Conservation (phyloP, 2,329 filamentous ascomycete species). For the Colletotrichum abscissum region DNA sequence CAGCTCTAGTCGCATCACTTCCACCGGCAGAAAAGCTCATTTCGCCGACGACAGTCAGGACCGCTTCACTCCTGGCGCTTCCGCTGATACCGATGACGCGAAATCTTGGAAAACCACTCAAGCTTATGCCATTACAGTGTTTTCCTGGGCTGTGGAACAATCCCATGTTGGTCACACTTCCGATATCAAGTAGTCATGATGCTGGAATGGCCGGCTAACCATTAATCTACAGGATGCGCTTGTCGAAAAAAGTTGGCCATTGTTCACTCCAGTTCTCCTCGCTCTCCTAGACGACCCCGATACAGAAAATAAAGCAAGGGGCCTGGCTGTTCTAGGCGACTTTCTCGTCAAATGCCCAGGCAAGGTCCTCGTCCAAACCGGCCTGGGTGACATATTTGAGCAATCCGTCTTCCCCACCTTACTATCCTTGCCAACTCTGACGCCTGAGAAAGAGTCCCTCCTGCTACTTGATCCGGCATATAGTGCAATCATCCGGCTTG, state of each 20-base stretch:
- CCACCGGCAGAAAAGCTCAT: conserved; percentile 65
- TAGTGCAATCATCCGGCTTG: conserved; percentile 71
- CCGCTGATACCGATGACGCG: conserved; percentile 38
- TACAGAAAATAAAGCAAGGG: conserved; percentile 62
- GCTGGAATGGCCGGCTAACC: conserved; percentile 22
- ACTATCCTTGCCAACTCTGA: conserved; percentile 81
- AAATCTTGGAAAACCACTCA: conserved; percentile 69
- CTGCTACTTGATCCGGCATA: conserved; percentile 74
- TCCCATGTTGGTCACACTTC: conserved; percentile 56
- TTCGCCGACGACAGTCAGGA: conserved; percentile 49
- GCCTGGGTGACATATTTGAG: conserved; percentile 75
- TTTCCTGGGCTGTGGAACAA: conserved; percentile 69
- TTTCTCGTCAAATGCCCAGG: conserved; percentile 68
- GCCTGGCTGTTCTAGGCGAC: conserved; percentile 62
- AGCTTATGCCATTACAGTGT: conserved; percentile 45
- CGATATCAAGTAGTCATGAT: too few species aligned
- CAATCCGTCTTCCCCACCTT: conserved; percentile 78
- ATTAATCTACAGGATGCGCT: conserved; percentile 47
- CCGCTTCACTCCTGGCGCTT: neutral
- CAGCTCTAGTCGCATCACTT: conserved; percentile 64
- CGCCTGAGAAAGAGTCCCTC: conserved; percentile 77
- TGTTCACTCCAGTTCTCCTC: conserved; percentile 77
- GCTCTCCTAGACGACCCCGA: conserved; percentile 74
- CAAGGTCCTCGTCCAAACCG: conserved; percentile 67
- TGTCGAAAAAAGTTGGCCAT: conserved; percentile 71